Conservation (phyloP, 2,329 filamentous ascomycete genomes). For the Dothideomycetes sp. region DNA sequence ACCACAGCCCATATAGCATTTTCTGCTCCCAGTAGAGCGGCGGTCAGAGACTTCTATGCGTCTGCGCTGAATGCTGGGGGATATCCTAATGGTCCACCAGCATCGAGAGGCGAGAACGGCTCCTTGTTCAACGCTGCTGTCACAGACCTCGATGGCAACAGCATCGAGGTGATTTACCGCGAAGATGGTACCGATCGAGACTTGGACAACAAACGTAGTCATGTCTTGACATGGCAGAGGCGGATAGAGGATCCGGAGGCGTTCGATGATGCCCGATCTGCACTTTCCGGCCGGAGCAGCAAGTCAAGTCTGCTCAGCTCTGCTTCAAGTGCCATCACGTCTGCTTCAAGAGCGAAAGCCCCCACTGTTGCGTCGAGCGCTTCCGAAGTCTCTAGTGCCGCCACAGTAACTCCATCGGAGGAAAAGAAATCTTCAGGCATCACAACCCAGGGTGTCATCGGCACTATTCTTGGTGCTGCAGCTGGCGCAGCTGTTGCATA, state of each 20-base stretch:
- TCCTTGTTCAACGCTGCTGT: conserved; percentile 53
- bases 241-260: conserved; percentile 7
- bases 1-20: conserved; percentile 54
- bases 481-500: conserved; percentile 70
- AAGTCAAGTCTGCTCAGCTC: conserved; percentile 3
- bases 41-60: conserved; percentile 62
- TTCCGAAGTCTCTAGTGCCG: not conserved
- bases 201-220: conserved; percentile 29
- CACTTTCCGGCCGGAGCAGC: not conserved
- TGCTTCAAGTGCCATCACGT: conserved; percentile 2
- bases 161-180: conserved; percentile 63
- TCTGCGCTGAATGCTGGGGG: conserved; percentile 56
- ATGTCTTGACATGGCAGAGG: conserved; percentile 34
- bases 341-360: not conserved
- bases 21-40: conserved; percentile 52
- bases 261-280: conserved; percentile 15
- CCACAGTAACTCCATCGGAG: not conserved
- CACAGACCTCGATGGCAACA: conserved; percentile 73
- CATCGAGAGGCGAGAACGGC: conserved; percentile 40
- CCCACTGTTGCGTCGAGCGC: not conserved
- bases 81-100: conserved; percentile 46
- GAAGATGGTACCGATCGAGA: conserved; percentile 26
- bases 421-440: conserved; percentile 16
- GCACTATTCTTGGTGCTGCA: conserved; percentile 67
- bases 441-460: conserved; percentile 35